phyloP scores from a whole-genome alignment of 1,284 basidiomycete species.

The Sutorius eximius region DNA sequence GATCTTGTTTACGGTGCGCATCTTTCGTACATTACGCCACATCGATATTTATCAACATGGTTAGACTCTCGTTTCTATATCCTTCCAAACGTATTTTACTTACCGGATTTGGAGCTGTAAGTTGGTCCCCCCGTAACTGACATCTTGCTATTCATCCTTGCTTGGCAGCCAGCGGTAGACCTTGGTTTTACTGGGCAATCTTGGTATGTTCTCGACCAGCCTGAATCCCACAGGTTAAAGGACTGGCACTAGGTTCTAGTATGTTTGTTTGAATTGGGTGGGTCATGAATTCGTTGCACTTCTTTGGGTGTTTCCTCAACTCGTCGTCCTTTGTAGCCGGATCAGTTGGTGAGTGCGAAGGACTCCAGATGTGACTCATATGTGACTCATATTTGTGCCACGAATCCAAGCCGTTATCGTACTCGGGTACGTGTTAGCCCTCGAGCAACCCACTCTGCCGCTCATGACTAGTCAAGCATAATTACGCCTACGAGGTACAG shows the following conservation, averaged over 20 bases:
- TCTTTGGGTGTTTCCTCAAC: neutral
- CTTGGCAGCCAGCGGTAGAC: neutral
- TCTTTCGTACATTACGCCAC: neutral
- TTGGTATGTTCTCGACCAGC: neutral
- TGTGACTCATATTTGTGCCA: neutral
- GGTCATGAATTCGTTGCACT: too few species aligned
- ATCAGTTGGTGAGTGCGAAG: conserved; percentile 1
- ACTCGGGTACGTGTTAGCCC: neutral
- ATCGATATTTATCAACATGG: neutral
- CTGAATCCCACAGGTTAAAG: neutral
- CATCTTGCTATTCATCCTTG: neutral
- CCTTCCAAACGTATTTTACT: neutral
- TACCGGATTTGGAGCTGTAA: neutral
- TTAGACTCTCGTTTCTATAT: neutral
- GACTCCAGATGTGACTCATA: neutral
- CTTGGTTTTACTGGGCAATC: neutral
- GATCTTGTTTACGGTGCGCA: neutral
- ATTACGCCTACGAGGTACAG: neutral
- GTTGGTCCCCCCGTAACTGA: neutral
- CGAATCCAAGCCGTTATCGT: neutral
- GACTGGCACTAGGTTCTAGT: too few species aligned
- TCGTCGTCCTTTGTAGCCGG: neutral
- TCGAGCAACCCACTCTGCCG: neutral
- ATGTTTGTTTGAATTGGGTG: too few species aligned
- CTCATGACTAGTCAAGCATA: neutral